Conservation (phyloP, 176 grass and related monocot species). For the Zea mays region Zm-B73-REFERENCE-NAM-5.0 NC_050098.1:4619501-4620000, state of each 20-base stretch:
- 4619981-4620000: conserved; percentile 26
- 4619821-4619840: background rate
- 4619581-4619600: conserved; percentile 80
- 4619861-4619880: background rate
- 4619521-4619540: conserved; percentile 11
- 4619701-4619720: background rate
- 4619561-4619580: conserved; percentile 99
- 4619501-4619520: background rate
- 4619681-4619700: background rate
- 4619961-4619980: conserved; percentile 1
- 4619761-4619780: conserved; percentile 70
- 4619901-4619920: background rate
- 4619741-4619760: conserved; percentile 94
- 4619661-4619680: background rate
- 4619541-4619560: conserved; percentile 50
- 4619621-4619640: conserved; percentile 81
- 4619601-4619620: conserved; percentile 84
- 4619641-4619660: background rate
- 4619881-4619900: conserved; percentile 2
- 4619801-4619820: background rate
- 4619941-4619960: background rate
- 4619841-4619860: background rate
- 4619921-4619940: conserved; percentile 1
- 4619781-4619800: conserved; percentile 32
- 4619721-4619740: conserved; percentile 69